Evolutionary conservation across 371 early-diverging fungal species (phyloP).

Genomic region (Mucor mucedo): DNA sequence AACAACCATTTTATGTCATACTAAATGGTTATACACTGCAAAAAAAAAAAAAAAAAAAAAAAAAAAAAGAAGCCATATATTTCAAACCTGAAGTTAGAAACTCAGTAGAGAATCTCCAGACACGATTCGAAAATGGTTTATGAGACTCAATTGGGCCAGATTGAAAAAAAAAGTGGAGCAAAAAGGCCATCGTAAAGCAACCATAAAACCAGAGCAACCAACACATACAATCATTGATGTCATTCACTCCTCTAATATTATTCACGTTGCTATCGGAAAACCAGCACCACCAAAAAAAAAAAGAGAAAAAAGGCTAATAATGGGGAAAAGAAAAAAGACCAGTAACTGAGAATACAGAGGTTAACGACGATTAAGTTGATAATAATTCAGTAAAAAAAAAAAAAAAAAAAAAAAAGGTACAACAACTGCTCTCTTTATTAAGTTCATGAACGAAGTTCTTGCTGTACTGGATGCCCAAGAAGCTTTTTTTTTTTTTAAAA

Average conservation of each 20-base stretch:
- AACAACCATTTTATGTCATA: too few species aligned
- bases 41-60: too few species aligned
- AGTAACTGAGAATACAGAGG: constrained; percentile 18
- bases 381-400: constrained; percentile 13
- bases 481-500: background rate
- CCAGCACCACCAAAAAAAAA: constrained; percentile 18
- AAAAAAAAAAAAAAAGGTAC: too few species aligned
- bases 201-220: constrained; percentile 10
- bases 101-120: too few species aligned
- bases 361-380: constrained; percentile 16
- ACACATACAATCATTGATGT: constrained; percentile 21
- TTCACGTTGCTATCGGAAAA: constrained; percentile 21
- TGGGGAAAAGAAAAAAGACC: constrained; percentile 14
- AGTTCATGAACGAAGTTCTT: constrained; percentile 21
- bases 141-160: constrained; percentile 17
- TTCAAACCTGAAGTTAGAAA: too few species aligned
- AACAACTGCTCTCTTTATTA: constrained; percentile 21
- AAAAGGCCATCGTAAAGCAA: constrained; percentile 7
- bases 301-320: constrained; percentile 1
- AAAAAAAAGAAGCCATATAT: too few species aligned
- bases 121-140: background rate
- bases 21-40: too few species aligned
- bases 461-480: constrained; percentile 16
- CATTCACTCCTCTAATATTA: constrained; percentile 17
- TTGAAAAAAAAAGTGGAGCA: background rate